Evolutionary conservation across 2,329 filamentous ascomycete genomes (phyloP), one percentile per base, ranked within the genome.

Genomic region (Aspergillus sp.): DNA sequence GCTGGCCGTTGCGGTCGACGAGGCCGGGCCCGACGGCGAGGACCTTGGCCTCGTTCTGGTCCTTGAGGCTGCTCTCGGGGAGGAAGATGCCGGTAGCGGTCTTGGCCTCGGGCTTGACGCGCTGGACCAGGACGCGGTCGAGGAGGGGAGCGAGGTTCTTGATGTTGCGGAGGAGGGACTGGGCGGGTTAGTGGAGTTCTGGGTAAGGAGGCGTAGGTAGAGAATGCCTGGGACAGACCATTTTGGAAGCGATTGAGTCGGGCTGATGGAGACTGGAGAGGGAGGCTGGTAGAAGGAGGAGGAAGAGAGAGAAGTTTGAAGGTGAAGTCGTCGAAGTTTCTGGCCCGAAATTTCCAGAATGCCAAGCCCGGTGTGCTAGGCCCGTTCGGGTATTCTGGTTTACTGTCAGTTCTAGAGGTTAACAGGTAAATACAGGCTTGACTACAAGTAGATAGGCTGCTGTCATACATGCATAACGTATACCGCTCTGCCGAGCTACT

Each of bases 121-220:
- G 86, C 79, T 98, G 91, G 51, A 98, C 86, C 45, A 98, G 82
- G 52, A 98, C 86, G 55, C 91, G 89, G 78, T 98, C 91, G 67
- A 98, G 80, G 50, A 98, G 88, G 43, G 91, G 91, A 39, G 81
- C 83, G 54, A 98, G 88, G 57, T 80, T 80, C 69, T 89, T 91
- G 78, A 98, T 88, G 63, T 83, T 93, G 66, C 89, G 91, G 71
- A 96, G 77, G 47, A 88, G 75, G 54, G 56, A 58, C 52, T 58
- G 35, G 43, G 13, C 30, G 33, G 34, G 33, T 25, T n/a, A 33
- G 15, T n/a, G 13, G 12, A 13, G 7, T 26, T 26, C 8, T n/a
- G 7, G 10, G 25, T n/a, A 24, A n/a, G 15, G 24, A 22, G 24
- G 11, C 15, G 10, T 15, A 30, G 30, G 32, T 30, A 29, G 34